Conservation (phyloP, 2,329 filamentous ascomycete species). For the Colletotrichum graminicola region DNA sequence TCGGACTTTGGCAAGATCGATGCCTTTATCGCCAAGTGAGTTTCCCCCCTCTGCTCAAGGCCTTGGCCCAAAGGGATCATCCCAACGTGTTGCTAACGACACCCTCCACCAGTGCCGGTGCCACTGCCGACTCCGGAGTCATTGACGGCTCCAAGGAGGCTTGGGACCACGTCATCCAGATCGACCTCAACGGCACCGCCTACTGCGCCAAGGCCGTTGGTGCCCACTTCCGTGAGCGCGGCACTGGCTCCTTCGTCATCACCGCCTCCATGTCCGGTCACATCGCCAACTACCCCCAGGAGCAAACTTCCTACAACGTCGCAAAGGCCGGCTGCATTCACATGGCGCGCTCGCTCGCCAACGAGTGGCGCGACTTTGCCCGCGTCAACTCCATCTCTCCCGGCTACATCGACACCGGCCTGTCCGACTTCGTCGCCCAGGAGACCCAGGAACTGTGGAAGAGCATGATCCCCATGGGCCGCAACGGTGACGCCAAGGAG, state of each 20-base stretch:
- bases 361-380: conserved; percentile 78
- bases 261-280: conserved; percentile 79
- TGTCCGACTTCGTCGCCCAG: conserved; percentile 73
- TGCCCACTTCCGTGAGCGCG: conserved; percentile 72
- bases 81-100: conserved; percentile 23
- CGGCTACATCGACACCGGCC: conserved; percentile 76
- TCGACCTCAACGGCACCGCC: conserved; percentile 76
- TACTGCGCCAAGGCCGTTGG: conserved; percentile 77
- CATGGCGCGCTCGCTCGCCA: conserved; percentile 62
- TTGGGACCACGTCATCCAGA: conserved; percentile 74
- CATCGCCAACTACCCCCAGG: conserved; percentile 77
- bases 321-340: conserved; percentile 69
- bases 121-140: conserved; percentile 76
- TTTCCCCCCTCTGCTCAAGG: conserved; percentile 44
- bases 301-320: conserved; percentile 76
- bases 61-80: not conserved
- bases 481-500: conserved; percentile 76
- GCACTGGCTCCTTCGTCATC: conserved; percentile 74
- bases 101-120: conserved; percentile 64
- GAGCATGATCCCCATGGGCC: conserved; percentile 79
- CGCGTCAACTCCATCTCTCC: conserved; percentile 75
- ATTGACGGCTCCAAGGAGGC: conserved; percentile 75
- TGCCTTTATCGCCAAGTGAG: conserved; percentile 80
- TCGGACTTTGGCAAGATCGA: conserved; percentile 81
- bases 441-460: conserved; percentile 80